Conservation (phyloP, 2,329 filamentous ascomycete species). For the Aspergillus ochraceoroseus region DNA sequence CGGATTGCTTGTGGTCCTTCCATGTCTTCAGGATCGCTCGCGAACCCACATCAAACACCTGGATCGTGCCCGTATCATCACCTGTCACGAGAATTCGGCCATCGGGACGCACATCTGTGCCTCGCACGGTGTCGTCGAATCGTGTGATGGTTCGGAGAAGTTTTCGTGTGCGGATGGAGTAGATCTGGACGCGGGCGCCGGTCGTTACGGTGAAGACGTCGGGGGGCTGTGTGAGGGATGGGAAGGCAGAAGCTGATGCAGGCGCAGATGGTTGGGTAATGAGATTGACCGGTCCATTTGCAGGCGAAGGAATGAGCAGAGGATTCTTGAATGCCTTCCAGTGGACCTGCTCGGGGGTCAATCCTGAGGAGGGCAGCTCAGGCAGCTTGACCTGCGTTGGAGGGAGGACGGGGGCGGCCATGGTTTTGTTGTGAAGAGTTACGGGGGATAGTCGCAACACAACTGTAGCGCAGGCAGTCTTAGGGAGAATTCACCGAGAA, state of each 20-base stretch:
- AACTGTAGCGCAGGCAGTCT: not conserved
- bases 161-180: conserved; percentile 86
- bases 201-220: conserved; percentile 85
- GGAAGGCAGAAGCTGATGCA: conserved; percentile 40
- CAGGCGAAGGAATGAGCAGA: conserved; percentile 81
- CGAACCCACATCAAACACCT: conserved; percentile 89
- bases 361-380: conserved; percentile 66
- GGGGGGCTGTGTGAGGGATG: conserved; percentile 45
- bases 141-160: conserved; percentile 89
- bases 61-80: conserved; percentile 85
- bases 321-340: conserved; percentile 95
- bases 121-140: conserved; percentile 86
- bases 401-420: conserved; percentile 82
- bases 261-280: conserved; percentile 66
- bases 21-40: conserved; percentile 92
- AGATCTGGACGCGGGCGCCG: conserved; percentile 86
- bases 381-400: conserved; percentile 77
- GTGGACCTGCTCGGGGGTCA: conserved; percentile 90
- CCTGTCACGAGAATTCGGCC: conserved; percentile 85
- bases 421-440: conserved; percentile 37
- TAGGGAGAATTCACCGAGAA: too few relatives aligned
- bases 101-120: conserved; percentile 82
- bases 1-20: conserved; percentile 88
- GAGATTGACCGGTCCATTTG: conserved; percentile 82
- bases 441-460: not conserved